A percentile compares a stretch with the other conserved stretches of the same genome.
These are phyloP conservation scores for Casaregolazyma lundiana DNA, from an alignment of 1,139 yeast species.

Conservation along the genomic window DNA sequence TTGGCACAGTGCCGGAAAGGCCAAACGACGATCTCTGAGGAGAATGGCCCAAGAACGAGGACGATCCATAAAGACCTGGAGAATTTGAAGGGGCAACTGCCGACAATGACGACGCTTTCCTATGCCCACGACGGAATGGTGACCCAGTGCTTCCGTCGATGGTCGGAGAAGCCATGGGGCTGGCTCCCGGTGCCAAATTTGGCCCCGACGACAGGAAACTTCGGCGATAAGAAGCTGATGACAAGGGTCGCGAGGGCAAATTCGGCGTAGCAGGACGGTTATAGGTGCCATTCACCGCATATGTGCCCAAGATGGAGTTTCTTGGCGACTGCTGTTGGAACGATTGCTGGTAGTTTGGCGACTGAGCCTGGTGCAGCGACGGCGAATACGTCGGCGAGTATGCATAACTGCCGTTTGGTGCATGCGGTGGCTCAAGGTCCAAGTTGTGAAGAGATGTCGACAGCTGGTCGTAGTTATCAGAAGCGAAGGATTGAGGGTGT, in stretches of 20 bases:
- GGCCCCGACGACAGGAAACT: background rate
- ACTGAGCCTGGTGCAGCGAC: background rate
- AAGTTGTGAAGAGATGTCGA: slow-evolving; percentile 3
- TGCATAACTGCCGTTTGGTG: slow-evolving; percentile 1
- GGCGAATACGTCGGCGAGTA: slow-evolving; percentile 11
- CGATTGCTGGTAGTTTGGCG: background rate
- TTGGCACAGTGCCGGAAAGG: background rate
- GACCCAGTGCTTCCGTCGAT: slow-evolving; percentile 8
- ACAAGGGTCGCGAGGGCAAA: slow-evolving; percentile 9
- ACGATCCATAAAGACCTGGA: background rate
- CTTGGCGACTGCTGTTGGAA: background rate
- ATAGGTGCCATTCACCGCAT: slow-evolving; percentile 3
- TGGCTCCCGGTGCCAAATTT: slow-evolving; percentile 4
- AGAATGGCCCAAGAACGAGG: background rate
- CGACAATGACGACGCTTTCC: slow-evolving; percentile 25
- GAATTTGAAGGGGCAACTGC: background rate
- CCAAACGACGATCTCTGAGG: background rate
- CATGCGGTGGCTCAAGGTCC: slow-evolving; percentile 10
- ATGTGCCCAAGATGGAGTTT: background rate
- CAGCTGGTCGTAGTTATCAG: slow-evolving; percentile 6
- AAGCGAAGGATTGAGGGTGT: slow-evolving; percentile 6
- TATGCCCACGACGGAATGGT: slow-evolving; percentile 26
- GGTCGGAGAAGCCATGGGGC: slow-evolving; percentile 2
- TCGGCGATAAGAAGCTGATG: slow-evolving; percentile 8
- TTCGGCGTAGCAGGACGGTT: slow-evolving; percentile 6